Percentiles rank a stretch among this genome's conserved stretches.
phyloP scores from a whole-genome alignment of 108 stramenopile species.

The Cylindrotheca fusiformis region DNA sequence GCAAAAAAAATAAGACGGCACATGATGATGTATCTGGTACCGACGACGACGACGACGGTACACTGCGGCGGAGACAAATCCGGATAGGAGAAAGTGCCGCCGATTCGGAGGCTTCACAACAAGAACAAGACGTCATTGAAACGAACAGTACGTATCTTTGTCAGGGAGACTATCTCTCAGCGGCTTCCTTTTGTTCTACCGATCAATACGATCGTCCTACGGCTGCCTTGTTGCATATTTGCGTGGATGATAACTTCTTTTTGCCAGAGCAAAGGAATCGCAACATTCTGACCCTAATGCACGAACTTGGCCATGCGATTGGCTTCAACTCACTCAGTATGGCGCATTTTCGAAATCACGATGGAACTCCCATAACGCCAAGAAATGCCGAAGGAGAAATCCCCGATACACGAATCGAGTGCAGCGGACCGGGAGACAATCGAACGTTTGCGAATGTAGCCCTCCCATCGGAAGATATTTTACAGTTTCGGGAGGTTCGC shows the following conservation, averaged over 20 bases:
- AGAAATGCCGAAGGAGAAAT: conserved; percentile 48
- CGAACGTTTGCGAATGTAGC: conserved; percentile 43
- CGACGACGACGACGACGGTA: background rate
- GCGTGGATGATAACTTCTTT: conserved; percentile 69
- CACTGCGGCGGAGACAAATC: background rate
- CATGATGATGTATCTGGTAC: background rate
- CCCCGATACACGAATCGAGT: conserved; percentile 47
- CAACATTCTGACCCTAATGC: conserved; percentile 70
- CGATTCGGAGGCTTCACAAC: background rate
- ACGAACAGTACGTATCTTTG: conserved; percentile 15
- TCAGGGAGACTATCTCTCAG: conserved; percentile 65
- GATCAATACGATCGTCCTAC: conserved; percentile 85
- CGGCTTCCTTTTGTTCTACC: conserved; percentile 75
- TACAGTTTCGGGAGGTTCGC: conserved; percentile 58
- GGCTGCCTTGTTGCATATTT: conserved; percentile 71
- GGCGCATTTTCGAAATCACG: conserved; percentile 74
- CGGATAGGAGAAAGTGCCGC: background rate
- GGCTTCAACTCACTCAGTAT: conserved; percentile 76
- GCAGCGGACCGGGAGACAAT: conserved; percentile 43
- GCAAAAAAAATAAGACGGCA: background rate
- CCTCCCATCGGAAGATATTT: conserved; percentile 64
- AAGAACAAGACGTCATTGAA: conserved; percentile 2
- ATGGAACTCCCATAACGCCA: conserved; percentile 69
- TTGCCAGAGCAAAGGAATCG: conserved; percentile 30
- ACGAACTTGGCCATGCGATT: conserved; percentile 78